A percentile compares a stretch with the other conserved stretches of the same genome.
phyloP scores from a whole-genome alignment of 495 filamentous ascomycete species.

The Pseudomonodictys pantanalensis region DNA sequence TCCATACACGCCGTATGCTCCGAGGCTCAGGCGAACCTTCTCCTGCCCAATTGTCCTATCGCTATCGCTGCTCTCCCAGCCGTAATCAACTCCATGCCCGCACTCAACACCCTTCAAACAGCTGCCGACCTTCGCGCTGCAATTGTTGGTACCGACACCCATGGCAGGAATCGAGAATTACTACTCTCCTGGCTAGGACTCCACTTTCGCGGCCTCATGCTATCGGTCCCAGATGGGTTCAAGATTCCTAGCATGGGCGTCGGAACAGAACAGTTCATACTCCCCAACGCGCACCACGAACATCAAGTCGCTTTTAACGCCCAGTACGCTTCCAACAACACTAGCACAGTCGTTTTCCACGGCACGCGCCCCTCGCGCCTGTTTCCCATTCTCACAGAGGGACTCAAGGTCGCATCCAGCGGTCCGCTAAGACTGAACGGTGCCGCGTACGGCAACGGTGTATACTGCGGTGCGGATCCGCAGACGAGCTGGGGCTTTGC shows the following conservation, averaged over 20 bases:
- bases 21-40: neutral
- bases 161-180: neutral
- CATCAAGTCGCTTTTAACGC: conserved; percentile 22
- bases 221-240: conserved; percentile 24
- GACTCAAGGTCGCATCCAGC: conserved; percentile 20
- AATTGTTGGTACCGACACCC: neutral
- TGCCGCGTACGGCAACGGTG: conserved; percentile 27
- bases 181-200: conserved; percentile 34
- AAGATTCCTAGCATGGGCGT: conserved; percentile 33
- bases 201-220: conserved; percentile 30
- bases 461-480: conserved; percentile 36
- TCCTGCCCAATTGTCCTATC: neutral
- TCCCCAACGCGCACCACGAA: conserved; percentile 29
- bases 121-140: neutral
- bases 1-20: neutral
- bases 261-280: conserved; percentile 34
- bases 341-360: conserved; percentile 32
- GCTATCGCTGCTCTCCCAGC: neutral
- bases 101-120: neutral
- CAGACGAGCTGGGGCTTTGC: conserved; percentile 21
- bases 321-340: neutral
- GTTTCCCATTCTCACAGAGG: conserved; percentile 33
- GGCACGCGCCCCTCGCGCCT: conserved; percentile 32
- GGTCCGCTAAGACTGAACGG: conserved; percentile 28
- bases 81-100: neutral